phyloP scores from a whole-genome alignment of 805 yeast species.

The Metschnikowia proteae region DNA sequence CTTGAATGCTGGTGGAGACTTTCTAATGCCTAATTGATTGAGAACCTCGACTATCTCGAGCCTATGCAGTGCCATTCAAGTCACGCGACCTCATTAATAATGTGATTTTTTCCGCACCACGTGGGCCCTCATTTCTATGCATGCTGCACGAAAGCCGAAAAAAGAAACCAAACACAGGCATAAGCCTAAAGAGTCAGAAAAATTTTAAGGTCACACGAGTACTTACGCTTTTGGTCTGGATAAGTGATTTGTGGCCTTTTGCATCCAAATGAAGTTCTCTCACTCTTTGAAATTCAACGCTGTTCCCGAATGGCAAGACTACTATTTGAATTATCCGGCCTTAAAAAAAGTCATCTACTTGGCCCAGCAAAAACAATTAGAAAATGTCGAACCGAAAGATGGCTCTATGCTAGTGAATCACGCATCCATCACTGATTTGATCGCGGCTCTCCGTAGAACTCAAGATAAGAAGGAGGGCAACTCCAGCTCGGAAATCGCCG shows the following conservation, averaged over 20 bases:
- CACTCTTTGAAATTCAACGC: constrained; percentile 49
- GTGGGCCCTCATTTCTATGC: constrained; percentile 2
- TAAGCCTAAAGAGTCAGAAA: background rate
- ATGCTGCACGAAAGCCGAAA: constrained; percentile 2
- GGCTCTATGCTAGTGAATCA: constrained; percentile 21
- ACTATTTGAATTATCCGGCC: constrained; percentile 43
- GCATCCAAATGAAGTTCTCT: constrained; percentile 42
- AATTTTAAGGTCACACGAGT: constrained; percentile 9
- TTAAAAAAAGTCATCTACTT: constrained; percentile 55
- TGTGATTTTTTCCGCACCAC: constrained; percentile 1
- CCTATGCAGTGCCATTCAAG: background rate
- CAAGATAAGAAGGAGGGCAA: constrained; percentile 9
- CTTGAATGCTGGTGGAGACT: too few relatives aligned
- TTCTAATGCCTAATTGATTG: too few relatives aligned
- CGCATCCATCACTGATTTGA: constrained; percentile 29
- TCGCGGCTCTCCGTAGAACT: constrained; percentile 15
- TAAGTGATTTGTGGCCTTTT: background rate
- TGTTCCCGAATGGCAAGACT: constrained; percentile 53
- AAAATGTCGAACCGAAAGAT: constrained; percentile 23
- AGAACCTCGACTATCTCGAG: background rate
- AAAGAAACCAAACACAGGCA: constrained; percentile 1
- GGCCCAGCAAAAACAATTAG: constrained; percentile 42
- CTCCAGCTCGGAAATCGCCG: constrained; percentile 4
- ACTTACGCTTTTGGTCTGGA: background rate
- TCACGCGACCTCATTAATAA: background rate